phyloP scores from a whole-genome alignment of 495 filamentous ascomycete species.

The Trichoderma virens region DNA sequence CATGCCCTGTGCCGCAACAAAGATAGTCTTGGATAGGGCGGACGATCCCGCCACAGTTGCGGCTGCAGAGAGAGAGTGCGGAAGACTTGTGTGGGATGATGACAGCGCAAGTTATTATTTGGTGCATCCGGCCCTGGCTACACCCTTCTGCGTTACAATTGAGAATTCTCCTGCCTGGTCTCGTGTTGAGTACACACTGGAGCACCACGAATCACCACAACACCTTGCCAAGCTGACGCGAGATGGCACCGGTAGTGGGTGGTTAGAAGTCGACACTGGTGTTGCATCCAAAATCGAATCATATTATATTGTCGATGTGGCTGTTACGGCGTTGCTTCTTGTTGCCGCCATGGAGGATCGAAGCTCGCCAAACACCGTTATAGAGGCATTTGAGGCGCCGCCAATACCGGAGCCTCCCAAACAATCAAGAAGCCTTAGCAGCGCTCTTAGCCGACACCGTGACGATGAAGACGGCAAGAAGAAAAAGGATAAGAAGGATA shows the following conservation, averaged over 20 bases:
- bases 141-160: conserved; percentile 47
- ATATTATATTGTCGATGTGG: conserved; percentile 69
- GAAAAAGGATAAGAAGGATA: conserved; percentile 18
- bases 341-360: conserved; percentile 58
- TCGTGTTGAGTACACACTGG: conserved; percentile 53
- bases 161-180: conserved; percentile 44
- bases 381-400: conserved; percentile 47
- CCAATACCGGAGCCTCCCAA: conserved; percentile 21
- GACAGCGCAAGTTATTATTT: conserved; percentile 58
- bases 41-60: conserved; percentile 52
- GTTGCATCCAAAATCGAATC: conserved; percentile 46
- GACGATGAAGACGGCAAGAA: conserved; percentile 16
- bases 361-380: conserved; percentile 19
- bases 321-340: conserved; percentile 57
- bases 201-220: conserved; percentile 50
- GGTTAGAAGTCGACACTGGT: conserved; percentile 44
- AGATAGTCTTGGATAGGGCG: conserved; percentile 60
- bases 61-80: conserved; percentile 64
- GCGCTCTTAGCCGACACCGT: conserved; percentile 19
- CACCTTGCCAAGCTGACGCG: conserved; percentile 43
- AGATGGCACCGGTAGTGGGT: conserved; percentile 45
- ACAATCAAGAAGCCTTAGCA: conserved; percentile 14
- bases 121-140: conserved; percentile 59
- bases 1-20: conserved; percentile 60
- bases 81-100: conserved; percentile 61